Evolutionary conservation across 2,329 filamentous ascomycete genomes (phyloP), one percentile per base, ranked within the genome.

Genomic region (Penicillium sp.): DNA sequence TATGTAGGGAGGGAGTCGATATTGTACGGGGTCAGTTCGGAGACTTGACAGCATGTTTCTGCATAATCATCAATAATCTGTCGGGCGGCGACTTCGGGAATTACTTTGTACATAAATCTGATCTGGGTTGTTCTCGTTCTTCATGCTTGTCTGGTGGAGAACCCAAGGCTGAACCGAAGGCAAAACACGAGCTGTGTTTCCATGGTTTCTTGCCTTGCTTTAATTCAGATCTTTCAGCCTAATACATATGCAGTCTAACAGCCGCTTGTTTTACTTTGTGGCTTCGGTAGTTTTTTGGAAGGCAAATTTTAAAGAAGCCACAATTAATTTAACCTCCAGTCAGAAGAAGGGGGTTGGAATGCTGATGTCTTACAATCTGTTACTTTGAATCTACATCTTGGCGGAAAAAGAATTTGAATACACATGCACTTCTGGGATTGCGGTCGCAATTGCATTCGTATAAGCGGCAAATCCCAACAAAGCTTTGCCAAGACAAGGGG

Each of bases 21-120:
- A 29, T 29, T 29, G 4, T n/a, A 42, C 10, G 14, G 16, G 22
- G 16, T 29, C 39, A 24, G n/a, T 16, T 3, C 40, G 14, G 9
- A 53, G 45, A 42, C n/a, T 14, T 18, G 40, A 20, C 44, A 58
- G 22, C 31, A 60, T 58, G 42, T 46, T 16, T 53, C 20, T 18
- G 20, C 40, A 14, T 10, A 18, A 32, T 35, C 18, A 44, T 20
- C 26, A 37, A 18, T 14, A 16, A 42, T 10, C 10, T 11, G 44
- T 46, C 49, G 8, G 37, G 44, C 24, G 20, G 49, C 31, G 32
- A 34, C 13, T 6, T 6, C 13, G 6, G 14, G 29, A 26, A 51
- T 51, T 42, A 9, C n/a, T 22, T 24, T 9, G 18, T 10, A 26
- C 24, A 26, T 26, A 10, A 26, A 16, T 29, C 40, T 43, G 16